A percentile compares a stretch with the other conserved stretches of the same genome.
Evolutionary conservation across 2,329 filamentous ascomycete species (phyloP).

Genomic region (Fragosphaeria purpurea): DNA sequence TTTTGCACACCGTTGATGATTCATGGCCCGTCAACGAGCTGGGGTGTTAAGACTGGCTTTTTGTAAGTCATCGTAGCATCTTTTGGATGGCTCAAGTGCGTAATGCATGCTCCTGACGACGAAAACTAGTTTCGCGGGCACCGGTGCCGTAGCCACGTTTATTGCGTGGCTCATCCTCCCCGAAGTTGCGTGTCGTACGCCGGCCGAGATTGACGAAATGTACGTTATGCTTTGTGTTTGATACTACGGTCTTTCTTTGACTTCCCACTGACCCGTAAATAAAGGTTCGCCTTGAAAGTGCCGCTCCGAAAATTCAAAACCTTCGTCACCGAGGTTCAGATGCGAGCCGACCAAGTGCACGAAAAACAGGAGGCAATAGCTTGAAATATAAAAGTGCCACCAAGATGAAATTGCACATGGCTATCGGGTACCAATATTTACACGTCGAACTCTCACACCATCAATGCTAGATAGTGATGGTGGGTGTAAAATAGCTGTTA

Average conservation of each 20-base stretch:
- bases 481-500: too few species aligned
- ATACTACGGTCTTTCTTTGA: too few species aligned
- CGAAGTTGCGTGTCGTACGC: conserved; percentile 24
- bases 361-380: conserved; percentile 1
- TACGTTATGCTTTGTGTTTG: conserved; percentile 16
- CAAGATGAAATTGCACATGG: too few species aligned
- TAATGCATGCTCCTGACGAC: background rate
- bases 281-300: conserved; percentile 9
- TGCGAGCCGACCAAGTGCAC: conserved; percentile 35
- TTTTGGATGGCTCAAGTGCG: too few species aligned
- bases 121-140: conserved; percentile 22
- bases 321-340: conserved; percentile 10
- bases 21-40: conserved; percentile 24
- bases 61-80: conserved; percentile 22
- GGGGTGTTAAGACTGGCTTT: conserved; percentile 35
- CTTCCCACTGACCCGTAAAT: too few species aligned
- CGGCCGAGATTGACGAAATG: conserved; percentile 29
- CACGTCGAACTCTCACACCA: too few species aligned
- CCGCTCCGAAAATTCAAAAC: conserved; percentile 7
- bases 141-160: conserved; percentile 20
- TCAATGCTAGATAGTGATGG: too few species aligned
- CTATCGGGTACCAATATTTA: too few species aligned
- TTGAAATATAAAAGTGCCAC: background rate
- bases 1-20: conserved; percentile 36
- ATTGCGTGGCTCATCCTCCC: conserved; percentile 28